Evolutionary conservation across 768 basidiomycete species (phyloP).

Genomic region (Mycena amicta): DNA sequence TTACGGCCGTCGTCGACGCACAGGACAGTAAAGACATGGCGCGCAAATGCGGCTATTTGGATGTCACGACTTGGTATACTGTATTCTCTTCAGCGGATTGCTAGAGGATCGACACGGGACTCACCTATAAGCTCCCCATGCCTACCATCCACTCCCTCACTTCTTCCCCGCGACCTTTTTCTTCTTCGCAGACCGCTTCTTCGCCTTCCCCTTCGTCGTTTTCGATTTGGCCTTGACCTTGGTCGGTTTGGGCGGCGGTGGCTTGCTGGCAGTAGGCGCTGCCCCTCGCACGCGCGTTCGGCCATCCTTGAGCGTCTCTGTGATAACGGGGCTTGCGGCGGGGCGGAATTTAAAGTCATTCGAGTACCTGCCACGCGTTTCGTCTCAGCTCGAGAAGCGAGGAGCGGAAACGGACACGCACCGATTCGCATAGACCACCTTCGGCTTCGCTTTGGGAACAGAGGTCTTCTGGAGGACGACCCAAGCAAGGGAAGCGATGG

Average conservation of each 20-base stretch:
- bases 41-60: too few relatives aligned
- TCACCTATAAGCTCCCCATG: too few relatives aligned
- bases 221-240: conserved; percentile 24
- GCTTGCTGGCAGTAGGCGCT: conserved; percentile 38
- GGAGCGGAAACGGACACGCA: conserved; percentile 33
- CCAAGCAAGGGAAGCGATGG: conserved; percentile 47
- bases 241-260: conserved; percentile 25
- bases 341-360: conserved; percentile 81
- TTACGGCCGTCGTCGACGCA: too few relatives aligned
- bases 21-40: too few relatives aligned
- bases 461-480: conserved; percentile 33
- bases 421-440: conserved; percentile 67
- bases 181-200: conserved; percentile 21
- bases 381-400: neutral
- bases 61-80: too few relatives aligned
- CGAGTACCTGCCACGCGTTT: conserved; percentile 64
- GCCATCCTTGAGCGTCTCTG: conserved; percentile 74
- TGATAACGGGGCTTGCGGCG: conserved; percentile 83
- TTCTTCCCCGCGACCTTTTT: conserved; percentile 20
- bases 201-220: conserved; percentile 23
- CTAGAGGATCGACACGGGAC: too few relatives aligned
- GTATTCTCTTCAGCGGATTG: too few relatives aligned
- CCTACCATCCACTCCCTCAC: too few relatives aligned
- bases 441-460: conserved; percentile 33
- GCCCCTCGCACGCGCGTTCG: conserved; percentile 72